phyloP scores from a whole-genome alignment of 2,329 filamentous ascomycete species.

The Pochonia chlamydosporia region DNA sequence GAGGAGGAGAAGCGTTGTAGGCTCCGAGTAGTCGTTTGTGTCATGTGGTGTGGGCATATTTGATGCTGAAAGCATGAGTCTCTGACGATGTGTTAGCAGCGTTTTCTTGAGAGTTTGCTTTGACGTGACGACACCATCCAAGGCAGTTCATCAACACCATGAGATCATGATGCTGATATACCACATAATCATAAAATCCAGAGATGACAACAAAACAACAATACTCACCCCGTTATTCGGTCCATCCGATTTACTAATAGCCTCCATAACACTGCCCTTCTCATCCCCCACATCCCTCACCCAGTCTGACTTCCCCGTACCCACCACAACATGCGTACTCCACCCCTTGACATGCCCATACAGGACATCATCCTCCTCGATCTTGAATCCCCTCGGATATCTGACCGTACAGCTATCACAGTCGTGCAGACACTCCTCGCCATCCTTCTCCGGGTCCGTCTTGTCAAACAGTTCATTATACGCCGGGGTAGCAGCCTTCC shows the following conservation, averaged over 20 bases:
- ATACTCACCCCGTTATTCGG: constrained; percentile 62
- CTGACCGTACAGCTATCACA: constrained; percentile 74
- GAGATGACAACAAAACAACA: constrained; percentile 4
- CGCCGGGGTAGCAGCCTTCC: constrained; percentile 18
- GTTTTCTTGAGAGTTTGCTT: too few relatives aligned
- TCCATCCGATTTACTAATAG: constrained; percentile 52
- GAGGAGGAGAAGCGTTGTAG: constrained; percentile 76
- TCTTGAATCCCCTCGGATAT: constrained; percentile 66
- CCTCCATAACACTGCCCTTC: constrained; percentile 78
- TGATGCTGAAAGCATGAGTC: constrained; percentile 84
- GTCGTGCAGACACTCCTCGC: constrained; percentile 83
- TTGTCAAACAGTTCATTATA: constrained; percentile 60
- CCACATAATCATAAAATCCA: not conserved
- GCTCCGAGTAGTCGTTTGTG: constrained; percentile 55
- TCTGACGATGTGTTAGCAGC: constrained; percentile 37
- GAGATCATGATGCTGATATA: too few relatives aligned
- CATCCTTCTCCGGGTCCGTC: constrained; percentile 71
- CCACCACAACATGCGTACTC: constrained; percentile 84
- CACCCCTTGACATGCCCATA: constrained; percentile 84
- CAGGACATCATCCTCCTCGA: constrained; percentile 71
- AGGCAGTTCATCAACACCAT: too few relatives aligned
- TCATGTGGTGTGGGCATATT: constrained; percentile 79
- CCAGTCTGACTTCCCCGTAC: constrained; percentile 96
- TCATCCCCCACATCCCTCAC: constrained; percentile 83
- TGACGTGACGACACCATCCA: too few relatives aligned